Percentiles rank a stretch among this genome's conserved stretches.
Evolutionary conservation across 371 early-diverging fungal species (phyloP).

Genomic region (Saksenaea vasiformis): DNA sequence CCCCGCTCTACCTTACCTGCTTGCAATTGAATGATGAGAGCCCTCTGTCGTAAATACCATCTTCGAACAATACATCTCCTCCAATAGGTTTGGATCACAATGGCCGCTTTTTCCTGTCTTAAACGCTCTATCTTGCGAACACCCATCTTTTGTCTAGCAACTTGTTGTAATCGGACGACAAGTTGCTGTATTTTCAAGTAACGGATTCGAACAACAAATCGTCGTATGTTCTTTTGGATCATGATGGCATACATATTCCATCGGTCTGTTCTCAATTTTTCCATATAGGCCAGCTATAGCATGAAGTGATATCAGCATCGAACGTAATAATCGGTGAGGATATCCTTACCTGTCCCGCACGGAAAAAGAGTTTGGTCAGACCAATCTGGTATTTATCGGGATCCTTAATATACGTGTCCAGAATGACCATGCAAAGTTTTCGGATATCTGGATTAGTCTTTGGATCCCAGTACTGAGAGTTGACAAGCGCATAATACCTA

Average conservation of each 20-base stretch:
- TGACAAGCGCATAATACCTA: slow-evolving; percentile 86
- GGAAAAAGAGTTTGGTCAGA: slow-evolving; percentile 97
- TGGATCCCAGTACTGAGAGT: slow-evolving; percentile 67
- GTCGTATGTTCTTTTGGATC: slow-evolving; percentile 89
- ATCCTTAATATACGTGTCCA: slow-evolving; percentile 69
- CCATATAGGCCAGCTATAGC: slow-evolving; percentile 82
- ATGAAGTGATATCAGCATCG: not conserved
- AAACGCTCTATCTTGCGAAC: slow-evolving; percentile 48
- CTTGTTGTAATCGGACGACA: slow-evolving; percentile 58
- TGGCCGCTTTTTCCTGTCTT: slow-evolving; percentile 75
- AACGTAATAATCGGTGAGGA: not conserved
- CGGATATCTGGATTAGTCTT: slow-evolving; percentile 43
- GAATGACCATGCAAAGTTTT: slow-evolving; percentile 62
- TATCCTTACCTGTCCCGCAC: slow-evolving; percentile 76
- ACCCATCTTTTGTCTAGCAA: slow-evolving; percentile 67
- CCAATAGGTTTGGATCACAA: slow-evolving; percentile 74
- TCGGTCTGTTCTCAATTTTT: slow-evolving; percentile 85
- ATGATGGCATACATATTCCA: slow-evolving; percentile 75
- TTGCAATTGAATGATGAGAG: slow-evolving; percentile 44
- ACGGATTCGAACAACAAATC: slow-evolving; percentile 67
- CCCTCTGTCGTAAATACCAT: slow-evolving; percentile 43
- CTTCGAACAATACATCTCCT: slow-evolving; percentile 70
- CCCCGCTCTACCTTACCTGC: slow-evolving; percentile 30
- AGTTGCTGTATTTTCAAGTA: slow-evolving; percentile 62
- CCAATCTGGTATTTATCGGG: slow-evolving; percentile 95